A percentile compares a stretch with the other conserved stretches of the same genome.
Evolutionary conservation across 1,284 basidiomycete genomes (phyloP).

Genomic region (Gyrodon tennesseensis): DNA sequence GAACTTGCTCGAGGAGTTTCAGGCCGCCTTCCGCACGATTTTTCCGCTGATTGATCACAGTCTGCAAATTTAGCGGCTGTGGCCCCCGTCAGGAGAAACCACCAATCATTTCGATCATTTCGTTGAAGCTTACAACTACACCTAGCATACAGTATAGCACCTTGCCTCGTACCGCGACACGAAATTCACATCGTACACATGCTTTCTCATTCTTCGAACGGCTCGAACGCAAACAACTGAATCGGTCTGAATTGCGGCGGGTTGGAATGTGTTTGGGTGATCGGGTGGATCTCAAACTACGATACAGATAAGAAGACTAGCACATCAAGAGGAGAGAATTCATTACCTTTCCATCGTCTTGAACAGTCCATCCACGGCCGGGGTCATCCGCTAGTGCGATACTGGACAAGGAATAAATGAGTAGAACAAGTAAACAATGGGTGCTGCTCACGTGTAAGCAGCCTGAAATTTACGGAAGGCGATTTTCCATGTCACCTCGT

Average conservation of each 20-base stretch:
- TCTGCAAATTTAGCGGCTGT: too few relatives aligned
- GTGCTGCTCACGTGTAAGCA: background rate
- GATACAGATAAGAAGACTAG: background rate
- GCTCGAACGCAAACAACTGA: conserved; percentile 1
- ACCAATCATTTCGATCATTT: background rate
- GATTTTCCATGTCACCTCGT: background rate
- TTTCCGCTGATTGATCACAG: too few relatives aligned
- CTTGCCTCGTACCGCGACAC: background rate
- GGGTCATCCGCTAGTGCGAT: background rate
- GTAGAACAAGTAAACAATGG: too few relatives aligned
- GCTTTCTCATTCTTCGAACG: background rate
- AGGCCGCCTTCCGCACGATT: too few relatives aligned
- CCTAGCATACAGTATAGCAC: background rate
- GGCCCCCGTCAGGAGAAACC: too few relatives aligned
- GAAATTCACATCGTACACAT: background rate
- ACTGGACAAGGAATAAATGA: background rate
- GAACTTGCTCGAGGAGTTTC: too few relatives aligned
- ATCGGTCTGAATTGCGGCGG: background rate
- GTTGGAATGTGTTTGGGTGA: background rate
- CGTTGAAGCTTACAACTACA: background rate
- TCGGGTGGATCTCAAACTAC: background rate
- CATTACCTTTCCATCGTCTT: background rate
- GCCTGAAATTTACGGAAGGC: background rate
- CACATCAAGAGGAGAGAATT: background rate
- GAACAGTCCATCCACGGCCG: background rate